Evolutionary conservation across 257 asterid species (phyloP).

Genomic region (Nyctanthes arbortristis): DNA sequence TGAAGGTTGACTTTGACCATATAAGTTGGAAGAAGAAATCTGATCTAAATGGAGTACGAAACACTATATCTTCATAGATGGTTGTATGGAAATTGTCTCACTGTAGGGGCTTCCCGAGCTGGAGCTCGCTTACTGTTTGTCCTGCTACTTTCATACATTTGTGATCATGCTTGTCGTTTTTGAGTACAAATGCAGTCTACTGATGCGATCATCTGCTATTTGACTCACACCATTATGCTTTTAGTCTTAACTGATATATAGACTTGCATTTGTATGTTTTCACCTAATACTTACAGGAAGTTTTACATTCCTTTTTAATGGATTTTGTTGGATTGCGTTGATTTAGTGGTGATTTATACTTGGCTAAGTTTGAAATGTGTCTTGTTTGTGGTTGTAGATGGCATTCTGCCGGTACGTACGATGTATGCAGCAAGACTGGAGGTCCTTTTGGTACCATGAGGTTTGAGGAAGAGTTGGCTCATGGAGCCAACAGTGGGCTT

Average conservation of each 20-base stretch:
- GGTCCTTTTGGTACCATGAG: slow-evolving; percentile 96
- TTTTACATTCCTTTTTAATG: background rate
- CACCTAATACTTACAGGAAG: background rate
- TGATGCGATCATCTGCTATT: too few species aligned
- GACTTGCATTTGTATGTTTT: background rate
- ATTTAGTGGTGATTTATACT: background rate
- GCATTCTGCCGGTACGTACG: slow-evolving; percentile 94
- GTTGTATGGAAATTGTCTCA: background rate
- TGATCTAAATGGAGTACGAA: background rate
- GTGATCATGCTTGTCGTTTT: background rate
- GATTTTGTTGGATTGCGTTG: too few species aligned
- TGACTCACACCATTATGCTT: background rate
- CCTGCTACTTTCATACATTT: background rate
- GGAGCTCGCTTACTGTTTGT: background rate
- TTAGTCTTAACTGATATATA: background rate
- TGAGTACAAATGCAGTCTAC: background rate
- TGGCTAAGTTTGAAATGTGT: slow-evolving; percentile 9
- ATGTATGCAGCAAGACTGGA: slow-evolving; percentile 59
- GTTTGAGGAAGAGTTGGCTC: slow-evolving; percentile 60
- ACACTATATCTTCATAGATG: too few species aligned
- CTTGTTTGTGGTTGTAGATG: slow-evolving; percentile 47
- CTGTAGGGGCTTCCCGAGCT: background rate
- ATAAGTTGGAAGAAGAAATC: background rate
- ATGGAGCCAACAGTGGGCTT: slow-evolving; percentile 74
- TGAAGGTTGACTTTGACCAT: background rate